Evolutionary conservation across 768 basidiomycete genomes (phyloP), one percentile per base, ranked within the genome.

Genomic region (Suillus paluster): DNA sequence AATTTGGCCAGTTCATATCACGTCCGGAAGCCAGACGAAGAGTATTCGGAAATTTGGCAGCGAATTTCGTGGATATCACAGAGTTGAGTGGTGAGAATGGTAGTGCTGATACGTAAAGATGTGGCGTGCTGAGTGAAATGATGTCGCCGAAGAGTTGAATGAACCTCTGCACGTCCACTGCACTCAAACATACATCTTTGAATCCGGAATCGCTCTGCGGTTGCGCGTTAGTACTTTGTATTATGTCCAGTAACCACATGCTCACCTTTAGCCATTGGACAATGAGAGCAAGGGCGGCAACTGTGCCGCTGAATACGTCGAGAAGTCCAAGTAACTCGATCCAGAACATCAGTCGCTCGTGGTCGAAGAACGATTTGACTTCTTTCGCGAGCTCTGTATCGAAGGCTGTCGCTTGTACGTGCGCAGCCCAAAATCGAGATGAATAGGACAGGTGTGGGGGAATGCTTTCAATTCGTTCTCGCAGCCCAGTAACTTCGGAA

Each of bases 51-150:
- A 57, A 48, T 15, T 38, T 62, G 33, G 53, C 15, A 23, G 30
- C n/a, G 5, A 61, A 61, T 11, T 54, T 39, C 17, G 10, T 49
- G 12, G 60, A 52, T 67, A 67, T 74, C 71, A 41, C 67, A 64
- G n/a, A 79, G 77, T 60, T 34, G 21, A 25, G 15, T 41, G 70
- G 71, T 23, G 65, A 54, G 59, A 73, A 71, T 21, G 70, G 68
- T 14, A 73, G 39, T 2, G 66, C 70, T 34, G 68, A 71, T 19
- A 70, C 9, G 56, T 71, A 71, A 17, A 72, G 65, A 41, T 72
- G 71, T 4, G 70, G 70, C 2, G 60, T 63, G 62, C 65, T 68
- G 30, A 67, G 60, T 27, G 59, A n/a, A 9, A 70, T 67, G 7
- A 57, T 33, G 42, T 25, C 23, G n/a, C 15, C 48, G 42, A 71